Evolutionary conservation across 805 yeast genomes (phyloP).

Genomic region (Monosporozyma solicola): DNA sequence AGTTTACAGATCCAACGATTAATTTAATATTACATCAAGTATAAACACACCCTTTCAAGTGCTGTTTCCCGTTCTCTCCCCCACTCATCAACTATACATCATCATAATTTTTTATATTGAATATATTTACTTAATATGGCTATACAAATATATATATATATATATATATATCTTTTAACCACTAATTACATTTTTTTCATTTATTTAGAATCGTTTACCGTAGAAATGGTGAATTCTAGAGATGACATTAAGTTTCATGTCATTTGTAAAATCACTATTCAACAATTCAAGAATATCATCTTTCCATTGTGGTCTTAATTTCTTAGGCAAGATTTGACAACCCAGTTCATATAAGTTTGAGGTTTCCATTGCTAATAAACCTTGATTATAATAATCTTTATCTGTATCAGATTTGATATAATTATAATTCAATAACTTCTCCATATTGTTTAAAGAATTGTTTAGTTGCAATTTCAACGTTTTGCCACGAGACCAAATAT

Average conservation of each 20-base stretch:
- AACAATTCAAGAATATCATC: constrained; percentile 56
- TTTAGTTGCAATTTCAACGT: constrained; percentile 17
- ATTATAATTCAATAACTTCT: constrained; percentile 38
- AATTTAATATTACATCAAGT: neutral
- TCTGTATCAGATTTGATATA: constrained; percentile 11
- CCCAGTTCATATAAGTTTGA: constrained; percentile 48
- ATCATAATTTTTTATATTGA: neutral
- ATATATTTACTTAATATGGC: neutral
- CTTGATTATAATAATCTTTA: constrained; percentile 36
- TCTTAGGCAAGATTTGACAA: constrained; percentile 40
- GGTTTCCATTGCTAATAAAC: constrained; percentile 59
- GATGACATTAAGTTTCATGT: constrained; percentile 39
- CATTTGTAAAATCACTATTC: constrained; percentile 31
- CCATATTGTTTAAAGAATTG: constrained; percentile 48
- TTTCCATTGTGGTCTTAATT: constrained; percentile 45
- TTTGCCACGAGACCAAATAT: constrained; percentile 20
- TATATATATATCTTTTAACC: neutral
- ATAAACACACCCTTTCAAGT: neutral
- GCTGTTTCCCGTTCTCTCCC: neutral
- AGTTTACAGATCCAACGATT: neutral
- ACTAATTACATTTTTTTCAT: neutral
- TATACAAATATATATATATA: neutral
- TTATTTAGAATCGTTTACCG: constrained; percentile 19
- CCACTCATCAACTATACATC: neutral
- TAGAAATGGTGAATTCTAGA: constrained; percentile 57